Percentiles rank a stretch among this genome's conserved stretches.
phyloP scores from a whole-genome alignment of 768 basidiomycete genomes.

The Suillus tomentosus region DNA sequence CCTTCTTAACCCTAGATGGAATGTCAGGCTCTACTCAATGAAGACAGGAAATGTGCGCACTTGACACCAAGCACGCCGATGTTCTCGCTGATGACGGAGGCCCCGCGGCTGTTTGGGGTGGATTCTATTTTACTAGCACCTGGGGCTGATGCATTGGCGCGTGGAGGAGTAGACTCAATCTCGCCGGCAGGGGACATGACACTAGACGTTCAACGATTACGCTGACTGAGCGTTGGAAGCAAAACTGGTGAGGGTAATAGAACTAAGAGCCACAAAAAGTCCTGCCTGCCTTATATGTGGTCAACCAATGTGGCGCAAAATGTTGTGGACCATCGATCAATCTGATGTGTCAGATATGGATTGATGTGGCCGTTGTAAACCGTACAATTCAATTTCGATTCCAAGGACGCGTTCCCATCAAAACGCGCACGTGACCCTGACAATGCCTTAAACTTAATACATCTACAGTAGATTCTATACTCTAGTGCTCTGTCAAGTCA shows the following conservation, averaged over 20 bases:
- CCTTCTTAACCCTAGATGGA: neutral
- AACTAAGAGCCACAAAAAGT: neutral
- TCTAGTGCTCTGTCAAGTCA: too few species aligned
- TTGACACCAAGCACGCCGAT: neutral
- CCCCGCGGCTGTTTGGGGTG: neutral
- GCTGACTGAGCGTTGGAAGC: neutral
- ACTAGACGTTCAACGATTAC: neutral
- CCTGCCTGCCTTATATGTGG: neutral
- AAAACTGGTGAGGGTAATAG: neutral
- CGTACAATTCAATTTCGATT: neutral
- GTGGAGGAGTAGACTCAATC: neutral
- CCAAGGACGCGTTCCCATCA: constrained; percentile 2
- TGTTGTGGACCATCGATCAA: neutral
- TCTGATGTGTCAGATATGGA: neutral
- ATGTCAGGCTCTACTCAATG: neutral
- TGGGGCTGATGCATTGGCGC: neutral
- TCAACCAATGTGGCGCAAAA: neutral
- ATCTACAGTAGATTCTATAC: too few species aligned
- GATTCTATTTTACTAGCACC: neutral
- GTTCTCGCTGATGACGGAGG: neutral
- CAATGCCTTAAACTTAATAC: too few species aligned
- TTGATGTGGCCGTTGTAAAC: neutral
- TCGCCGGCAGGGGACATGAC: neutral
- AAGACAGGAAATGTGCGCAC: neutral
- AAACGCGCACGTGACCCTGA: neutral